Conservation (phyloP, 1,139 yeast species). For the Debaryomycetaceae sp. region DNA sequence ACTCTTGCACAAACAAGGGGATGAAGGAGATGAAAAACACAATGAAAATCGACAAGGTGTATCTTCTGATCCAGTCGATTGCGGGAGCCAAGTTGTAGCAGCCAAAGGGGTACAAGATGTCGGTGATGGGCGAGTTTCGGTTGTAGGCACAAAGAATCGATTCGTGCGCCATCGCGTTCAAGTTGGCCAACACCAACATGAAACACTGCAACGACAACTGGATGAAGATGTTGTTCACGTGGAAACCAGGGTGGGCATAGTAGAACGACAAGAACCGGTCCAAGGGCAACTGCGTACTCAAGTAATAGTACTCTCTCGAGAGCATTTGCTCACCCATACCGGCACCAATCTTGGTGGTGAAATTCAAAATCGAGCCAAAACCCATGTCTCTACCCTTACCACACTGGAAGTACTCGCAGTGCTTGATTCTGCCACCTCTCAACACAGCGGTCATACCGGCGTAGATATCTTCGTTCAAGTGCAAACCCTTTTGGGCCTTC, state of each 20-base stretch:
- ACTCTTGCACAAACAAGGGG: constrained; percentile 94
- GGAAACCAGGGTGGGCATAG: constrained; percentile 99
- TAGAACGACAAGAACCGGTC: constrained; percentile 97
- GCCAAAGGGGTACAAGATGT: constrained; percentile 80
- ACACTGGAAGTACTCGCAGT: constrained; percentile 98
- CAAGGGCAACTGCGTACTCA: constrained; percentile 94
- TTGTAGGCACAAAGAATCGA: constrained; percentile 81
- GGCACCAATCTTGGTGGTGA: constrained; percentile 99
- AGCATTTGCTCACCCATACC: constrained; percentile 99
- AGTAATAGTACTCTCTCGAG: constrained; percentile 94
- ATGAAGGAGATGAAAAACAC: constrained; percentile 96
- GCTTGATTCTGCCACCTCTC: constrained; percentile 99
- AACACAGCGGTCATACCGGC: constrained; percentile 98
- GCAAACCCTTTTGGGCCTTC: constrained; percentile 97
- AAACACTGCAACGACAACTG: constrained; percentile 90
- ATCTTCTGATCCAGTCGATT: constrained; percentile 95
- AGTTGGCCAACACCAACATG: constrained; percentile 86
- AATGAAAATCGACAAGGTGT: constrained; percentile 94
- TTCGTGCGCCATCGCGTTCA: constrained; percentile 89
- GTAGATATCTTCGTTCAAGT: constrained; percentile 97
- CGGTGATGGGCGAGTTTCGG: constrained; percentile 81
- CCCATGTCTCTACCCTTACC: constrained; percentile 99
- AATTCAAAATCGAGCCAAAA: constrained; percentile 95
- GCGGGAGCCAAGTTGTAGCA: constrained; percentile 92
- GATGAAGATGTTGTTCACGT: constrained; percentile 92